Conservation (phyloP, 345 rosid genomes). For the Linum lewisii region DNA sequence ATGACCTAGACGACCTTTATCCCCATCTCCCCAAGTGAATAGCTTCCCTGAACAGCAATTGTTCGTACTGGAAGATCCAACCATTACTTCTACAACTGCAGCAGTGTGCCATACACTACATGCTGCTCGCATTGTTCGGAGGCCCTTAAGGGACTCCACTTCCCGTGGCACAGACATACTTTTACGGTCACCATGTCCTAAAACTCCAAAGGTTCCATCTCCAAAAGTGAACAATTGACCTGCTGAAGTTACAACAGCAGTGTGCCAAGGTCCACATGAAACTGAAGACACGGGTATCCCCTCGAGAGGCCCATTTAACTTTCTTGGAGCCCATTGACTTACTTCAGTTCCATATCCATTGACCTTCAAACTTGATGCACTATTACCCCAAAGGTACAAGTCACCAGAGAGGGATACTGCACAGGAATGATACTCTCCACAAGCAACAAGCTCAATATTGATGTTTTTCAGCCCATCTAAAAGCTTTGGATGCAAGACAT, state of each 20-base stretch:
- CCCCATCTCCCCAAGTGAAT: constrained; percentile 67
- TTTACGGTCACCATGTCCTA: constrained; percentile 62
- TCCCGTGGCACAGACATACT: constrained; percentile 50
- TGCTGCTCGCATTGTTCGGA: constrained; percentile 45
- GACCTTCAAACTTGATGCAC: not conserved
- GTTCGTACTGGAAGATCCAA: constrained; percentile 19
- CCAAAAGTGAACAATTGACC: constrained; percentile 72
- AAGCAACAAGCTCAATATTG: not conserved
- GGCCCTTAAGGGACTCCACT: constrained; percentile 51
- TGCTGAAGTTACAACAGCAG: constrained; percentile 51
- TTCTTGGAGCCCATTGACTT: constrained; percentile 50
- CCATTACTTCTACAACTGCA: constrained; percentile 40
- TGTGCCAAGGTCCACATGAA: constrained; percentile 78
- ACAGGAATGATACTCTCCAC: not conserved
- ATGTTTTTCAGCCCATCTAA: not conserved
- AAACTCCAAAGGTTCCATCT: constrained; percentile 72
- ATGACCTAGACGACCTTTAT: constrained; percentile 53
- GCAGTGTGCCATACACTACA: constrained; percentile 89
- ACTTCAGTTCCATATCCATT: constrained; percentile 11
- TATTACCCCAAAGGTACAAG: constrained; percentile 7
- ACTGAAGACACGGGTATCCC: constrained; percentile 53
- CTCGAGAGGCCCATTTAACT: constrained; percentile 41
- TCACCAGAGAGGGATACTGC: not conserved
- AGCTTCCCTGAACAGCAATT: constrained; percentile 35
- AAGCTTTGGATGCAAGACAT: not conserved